Conservation (phyloP, 139 green algal species). For the Chlamydomonas schloesseri region DNA sequence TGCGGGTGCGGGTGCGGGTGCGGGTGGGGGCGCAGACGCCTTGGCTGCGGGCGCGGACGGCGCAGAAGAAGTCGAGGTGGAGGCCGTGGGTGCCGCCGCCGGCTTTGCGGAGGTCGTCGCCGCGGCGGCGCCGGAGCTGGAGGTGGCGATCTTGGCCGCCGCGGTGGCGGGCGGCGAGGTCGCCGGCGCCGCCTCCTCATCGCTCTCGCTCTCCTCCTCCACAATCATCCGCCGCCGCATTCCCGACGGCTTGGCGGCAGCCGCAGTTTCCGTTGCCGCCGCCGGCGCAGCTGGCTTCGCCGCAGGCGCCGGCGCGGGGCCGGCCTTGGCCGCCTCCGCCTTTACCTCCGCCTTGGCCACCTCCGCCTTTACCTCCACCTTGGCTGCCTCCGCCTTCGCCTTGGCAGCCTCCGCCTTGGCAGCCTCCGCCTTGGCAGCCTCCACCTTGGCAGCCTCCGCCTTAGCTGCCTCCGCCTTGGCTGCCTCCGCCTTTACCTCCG, state of each 20-base stretch:
- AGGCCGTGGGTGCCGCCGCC: background rate
- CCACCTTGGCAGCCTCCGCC: background rate
- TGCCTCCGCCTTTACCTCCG: background rate
- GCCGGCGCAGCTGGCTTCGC: background rate
- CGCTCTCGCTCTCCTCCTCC: constrained; percentile 26
- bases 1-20: background rate
- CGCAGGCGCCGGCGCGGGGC: background rate
- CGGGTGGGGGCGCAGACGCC: background rate
- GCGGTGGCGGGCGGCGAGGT: background rate
- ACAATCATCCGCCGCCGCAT: background rate
- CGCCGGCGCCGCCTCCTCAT: background rate
- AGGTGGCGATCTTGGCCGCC: background rate
- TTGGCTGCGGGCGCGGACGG: background rate
- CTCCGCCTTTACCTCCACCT: no score
- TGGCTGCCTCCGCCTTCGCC: constrained; percentile 18
- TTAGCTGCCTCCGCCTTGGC: no score
- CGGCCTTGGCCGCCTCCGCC: background rate
- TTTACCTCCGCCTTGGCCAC: background rate
- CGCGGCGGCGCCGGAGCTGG: background rate
- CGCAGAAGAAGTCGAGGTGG: background rate
- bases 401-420: constrained; percentile 30
- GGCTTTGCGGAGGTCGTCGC: no score
- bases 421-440: background rate
- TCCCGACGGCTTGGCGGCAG: background rate
- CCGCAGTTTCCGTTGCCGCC: background rate